Conservation (phyloP, 768 basidiomycete genomes). For the Rhizopogon vulgaris region DNA sequence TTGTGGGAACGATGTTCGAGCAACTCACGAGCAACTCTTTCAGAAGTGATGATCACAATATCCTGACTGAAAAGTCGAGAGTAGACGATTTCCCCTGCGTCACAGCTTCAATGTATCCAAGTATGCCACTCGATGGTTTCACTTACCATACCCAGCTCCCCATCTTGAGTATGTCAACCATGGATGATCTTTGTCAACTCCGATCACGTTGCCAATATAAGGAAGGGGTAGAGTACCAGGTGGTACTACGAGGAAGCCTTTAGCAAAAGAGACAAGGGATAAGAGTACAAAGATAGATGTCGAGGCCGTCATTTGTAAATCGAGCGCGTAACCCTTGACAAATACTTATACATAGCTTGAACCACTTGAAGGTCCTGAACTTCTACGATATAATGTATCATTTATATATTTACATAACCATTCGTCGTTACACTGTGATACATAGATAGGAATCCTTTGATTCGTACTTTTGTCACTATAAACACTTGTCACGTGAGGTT, state of each 20-base stretch:
- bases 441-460: too few species aligned
- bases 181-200: slow-evolving; percentile 13
- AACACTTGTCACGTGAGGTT: too few species aligned
- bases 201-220: slow-evolving; percentile 13
- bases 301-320: neutral
- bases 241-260: slow-evolving; percentile 12
- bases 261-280: slow-evolving; percentile 7
- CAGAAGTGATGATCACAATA: slow-evolving; percentile 20
- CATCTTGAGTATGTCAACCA: slow-evolving; percentile 18
- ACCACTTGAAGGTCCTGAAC: too few species aligned
- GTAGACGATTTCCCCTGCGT: slow-evolving; percentile 16
- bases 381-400: too few species aligned
- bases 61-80: slow-evolving; percentile 17
- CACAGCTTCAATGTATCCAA: neutral
- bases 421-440: too few species aligned
- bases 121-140: neutral
- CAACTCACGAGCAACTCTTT: slow-evolving; percentile 18
- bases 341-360: too few species aligned
- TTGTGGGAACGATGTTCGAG: slow-evolving; percentile 15
- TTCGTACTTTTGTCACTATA: too few species aligned
- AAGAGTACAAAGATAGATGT: neutral
- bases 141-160: slow-evolving; percentile 15
- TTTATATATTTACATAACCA: too few species aligned
- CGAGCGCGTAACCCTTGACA: too few species aligned
- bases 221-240: slow-evolving; percentile 19